Evolutionary conservation across 352 stramenopile species (phyloP).

Genomic region (Globisporangium emineosum): DNA sequence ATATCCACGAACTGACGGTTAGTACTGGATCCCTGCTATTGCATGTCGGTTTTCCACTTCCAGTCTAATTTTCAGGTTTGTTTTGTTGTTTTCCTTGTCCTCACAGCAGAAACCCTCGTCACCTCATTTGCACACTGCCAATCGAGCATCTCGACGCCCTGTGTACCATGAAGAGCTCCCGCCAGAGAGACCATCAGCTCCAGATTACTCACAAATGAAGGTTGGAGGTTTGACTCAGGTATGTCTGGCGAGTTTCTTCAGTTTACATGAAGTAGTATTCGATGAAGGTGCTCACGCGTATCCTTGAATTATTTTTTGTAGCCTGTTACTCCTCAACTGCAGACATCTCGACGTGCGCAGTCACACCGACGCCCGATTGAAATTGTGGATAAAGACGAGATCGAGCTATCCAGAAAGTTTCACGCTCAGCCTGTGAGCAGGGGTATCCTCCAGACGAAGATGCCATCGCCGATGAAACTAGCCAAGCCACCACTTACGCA

Average conservation of each 20-base stretch:
- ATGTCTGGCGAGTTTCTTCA: constrained; percentile 6
- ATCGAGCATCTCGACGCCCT: constrained; percentile 31
- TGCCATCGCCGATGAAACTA: constrained; percentile 13
- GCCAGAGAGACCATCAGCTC: constrained; percentile 21
- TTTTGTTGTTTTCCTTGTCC: neutral
- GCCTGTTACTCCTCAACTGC: constrained; percentile 61
- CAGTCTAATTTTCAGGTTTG: constrained; percentile 6
- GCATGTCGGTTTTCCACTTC: neutral
- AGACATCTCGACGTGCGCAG: constrained; percentile 57
- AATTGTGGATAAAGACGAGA: constrained; percentile 60
- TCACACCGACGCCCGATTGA: constrained; percentile 54
- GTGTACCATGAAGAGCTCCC: constrained; percentile 23
- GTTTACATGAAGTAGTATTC: neutral
- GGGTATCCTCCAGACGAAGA: constrained; percentile 41
- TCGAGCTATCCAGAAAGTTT: constrained; percentile 78
- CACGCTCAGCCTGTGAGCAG: constrained; percentile 63
- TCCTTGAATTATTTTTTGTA: constrained; percentile 20
- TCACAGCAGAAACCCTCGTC: constrained; percentile 14
- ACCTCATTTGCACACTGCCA: constrained; percentile 42
- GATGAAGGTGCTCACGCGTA: neutral
- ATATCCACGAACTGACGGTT: constrained; percentile 10
- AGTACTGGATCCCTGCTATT: neutral
- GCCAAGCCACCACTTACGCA: constrained; percentile 39
- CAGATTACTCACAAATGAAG: constrained; percentile 28
- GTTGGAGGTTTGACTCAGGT: constrained; percentile 39